phyloP scores from a whole-genome alignment of 768 basidiomycete genomes.

The Lentinula guzmanii region DNA sequence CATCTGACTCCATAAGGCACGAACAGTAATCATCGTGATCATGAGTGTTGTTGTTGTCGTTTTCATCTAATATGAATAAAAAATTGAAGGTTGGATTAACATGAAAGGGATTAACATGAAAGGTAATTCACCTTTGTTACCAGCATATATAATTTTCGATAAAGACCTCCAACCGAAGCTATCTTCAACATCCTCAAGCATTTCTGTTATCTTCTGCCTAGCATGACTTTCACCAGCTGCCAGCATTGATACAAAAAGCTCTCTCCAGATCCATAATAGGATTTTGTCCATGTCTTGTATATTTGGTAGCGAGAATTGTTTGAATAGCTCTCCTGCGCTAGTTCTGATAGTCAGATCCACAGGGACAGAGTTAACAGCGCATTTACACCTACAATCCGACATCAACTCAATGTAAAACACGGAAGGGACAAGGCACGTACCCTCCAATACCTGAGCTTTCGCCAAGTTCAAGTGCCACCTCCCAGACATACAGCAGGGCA shows the following conservation, averaged over 20 bases:
- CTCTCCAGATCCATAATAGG: conserved; percentile 63
- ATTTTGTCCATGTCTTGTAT: conserved; percentile 30
- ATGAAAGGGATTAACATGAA: neutral
- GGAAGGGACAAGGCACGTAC: conserved; percentile 7
- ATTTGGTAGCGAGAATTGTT: conserved; percentile 32
- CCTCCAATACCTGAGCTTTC: conserved; percentile 18
- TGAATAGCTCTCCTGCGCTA: conserved; percentile 30
- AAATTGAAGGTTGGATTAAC: no score
- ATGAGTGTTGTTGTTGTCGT: neutral
- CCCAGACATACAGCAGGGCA: conserved; percentile 48
- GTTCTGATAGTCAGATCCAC: conserved; percentile 29
- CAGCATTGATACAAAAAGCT: conserved; percentile 55
- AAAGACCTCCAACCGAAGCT: conserved; percentile 45
- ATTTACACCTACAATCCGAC: conserved; percentile 34
- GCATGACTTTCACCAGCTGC: conserved; percentile 25
- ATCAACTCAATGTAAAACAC: neutral
- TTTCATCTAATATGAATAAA: neutral
- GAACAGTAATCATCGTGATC: neutral
- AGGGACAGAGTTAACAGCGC: conserved; percentile 29
- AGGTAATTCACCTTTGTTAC: conserved; percentile 29
- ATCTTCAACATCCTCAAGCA: conserved; percentile 55
- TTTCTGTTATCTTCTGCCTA: conserved; percentile 34
- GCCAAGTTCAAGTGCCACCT: conserved; percentile 30
- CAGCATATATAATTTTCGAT: conserved; percentile 50
- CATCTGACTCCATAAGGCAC: neutral